Evolutionary conservation across 73 alveolate species (phyloP).

Genomic region (Uronychia binucleata): DNA sequence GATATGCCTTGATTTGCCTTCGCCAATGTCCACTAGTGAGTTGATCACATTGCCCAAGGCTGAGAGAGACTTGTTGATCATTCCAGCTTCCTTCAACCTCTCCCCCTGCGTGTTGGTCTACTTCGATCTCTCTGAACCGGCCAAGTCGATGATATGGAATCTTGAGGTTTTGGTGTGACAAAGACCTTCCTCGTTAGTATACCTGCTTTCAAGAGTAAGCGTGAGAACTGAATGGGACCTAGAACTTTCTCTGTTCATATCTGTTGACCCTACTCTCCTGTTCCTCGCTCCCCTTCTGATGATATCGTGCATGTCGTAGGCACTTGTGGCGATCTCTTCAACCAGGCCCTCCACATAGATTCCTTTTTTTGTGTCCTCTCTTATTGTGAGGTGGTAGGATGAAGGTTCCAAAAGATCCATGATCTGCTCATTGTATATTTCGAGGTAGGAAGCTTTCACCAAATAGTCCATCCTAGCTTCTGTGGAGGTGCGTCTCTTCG

Average conservation of each 20-base stretch:
- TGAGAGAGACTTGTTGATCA: conserved; percentile 60
- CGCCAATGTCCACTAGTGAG: conserved; percentile 67
- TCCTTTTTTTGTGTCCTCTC: conserved; percentile 86
- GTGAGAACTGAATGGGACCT: conserved; percentile 88
- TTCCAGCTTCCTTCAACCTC: conserved; percentile 93
- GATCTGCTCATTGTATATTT: conserved; percentile 97
- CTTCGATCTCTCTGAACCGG: conserved; percentile 93
- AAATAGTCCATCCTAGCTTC: conserved; percentile 35
- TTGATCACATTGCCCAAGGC: conserved; percentile 71
- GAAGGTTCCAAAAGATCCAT: conserved; percentile 82
- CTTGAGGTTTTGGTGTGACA: conserved; percentile 40
- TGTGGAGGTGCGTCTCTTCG: not conserved
- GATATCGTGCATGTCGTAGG: conserved; percentile 67
- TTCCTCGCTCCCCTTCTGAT: conserved; percentile 81
- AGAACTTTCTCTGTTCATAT: conserved; percentile 86
- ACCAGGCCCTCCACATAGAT: conserved; percentile 87
- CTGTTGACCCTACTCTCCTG: conserved; percentile 88
- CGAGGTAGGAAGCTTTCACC: conserved; percentile 92
- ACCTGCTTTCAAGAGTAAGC: conserved; percentile 38
- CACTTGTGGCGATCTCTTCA: conserved; percentile 65
- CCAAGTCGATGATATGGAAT: conserved; percentile 92
- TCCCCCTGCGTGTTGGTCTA: conserved; percentile 84
- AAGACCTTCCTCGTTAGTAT: conserved; percentile 7
- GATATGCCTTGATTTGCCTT: conserved; percentile 61
- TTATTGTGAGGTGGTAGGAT: conserved; percentile 22